Base-by-base conservation (phyloP, 1,284 basidiomycete genomes). In the Sanghuangporus sanghuang region DNA sequence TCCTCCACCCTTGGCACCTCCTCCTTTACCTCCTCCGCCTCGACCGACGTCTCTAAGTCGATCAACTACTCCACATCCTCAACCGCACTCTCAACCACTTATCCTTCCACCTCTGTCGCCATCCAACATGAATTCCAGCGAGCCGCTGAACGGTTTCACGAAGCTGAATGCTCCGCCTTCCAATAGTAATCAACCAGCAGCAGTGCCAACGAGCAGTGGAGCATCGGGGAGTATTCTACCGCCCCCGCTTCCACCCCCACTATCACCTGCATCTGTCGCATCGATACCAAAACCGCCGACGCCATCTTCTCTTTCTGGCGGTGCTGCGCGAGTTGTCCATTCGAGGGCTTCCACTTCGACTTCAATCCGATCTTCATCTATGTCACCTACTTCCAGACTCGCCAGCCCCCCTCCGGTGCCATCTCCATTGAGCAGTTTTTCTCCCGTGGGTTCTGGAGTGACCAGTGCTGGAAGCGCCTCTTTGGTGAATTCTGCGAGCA, bases 1-100 rank as follows among this genome's bases (percentile, higher is more conserved):
- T 60, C 83, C 85, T 16, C 77, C 79, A 11, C 79, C 77, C 9
- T 71, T 81, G 11, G 73, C 78, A 3, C 78, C 81, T 2, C 81
- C 80, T 35, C 76, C 77, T 4, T 73, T 70, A 50, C 70, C 71
- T 44, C 63, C 71, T 23, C 65, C 61, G 12, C 18, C 54, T 35
- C 72, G 67, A 21, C 68, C 67, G 36, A 39, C 68, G 56, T 68
- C 49, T 68, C 68, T 56, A 53, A 59, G 21, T 38, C 57, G 18
- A 9, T 18, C 46, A 21, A 18, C 21, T 8, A 35, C 52, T 64
- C 67, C 48, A 64, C 68, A 42, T 44, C 68, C 36, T 64, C 50
- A 56, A 8, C 36, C 57, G 27, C 53, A 35, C 8, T 32, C 35
- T 36, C 53, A 54, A 36, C 5, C 14, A 18, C 53, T n/a, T 32